phyloP scores from a whole-genome alignment of 164 flowering plant species.

The Pachysandra terminalis region DNA sequence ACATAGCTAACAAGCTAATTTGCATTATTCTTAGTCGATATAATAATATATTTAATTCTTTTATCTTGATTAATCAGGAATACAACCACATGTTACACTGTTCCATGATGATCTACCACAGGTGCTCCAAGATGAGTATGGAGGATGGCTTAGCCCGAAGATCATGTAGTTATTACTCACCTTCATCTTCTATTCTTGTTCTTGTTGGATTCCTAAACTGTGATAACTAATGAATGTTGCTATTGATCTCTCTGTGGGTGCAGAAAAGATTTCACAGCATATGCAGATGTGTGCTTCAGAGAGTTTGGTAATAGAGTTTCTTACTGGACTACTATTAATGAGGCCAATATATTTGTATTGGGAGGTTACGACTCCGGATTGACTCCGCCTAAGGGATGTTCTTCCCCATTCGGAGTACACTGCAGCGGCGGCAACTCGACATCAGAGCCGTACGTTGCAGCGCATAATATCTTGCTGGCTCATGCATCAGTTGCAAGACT shows the following conservation, averaged over 20 bases:
- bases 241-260: conserved; percentile 12
- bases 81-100: conserved; percentile 30
- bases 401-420: neutral
- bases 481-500: conserved; percentile 18
- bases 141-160: conserved; percentile 29
- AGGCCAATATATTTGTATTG: conserved; percentile 10
- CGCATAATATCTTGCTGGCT: conserved; percentile 15
- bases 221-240: neutral
- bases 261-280: conserved; percentile 23
- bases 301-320: conserved; percentile 25
- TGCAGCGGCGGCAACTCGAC: conserved; percentile 19
- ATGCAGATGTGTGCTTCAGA: conserved; percentile 26
- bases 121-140: conserved; percentile 32
- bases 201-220: neutral
- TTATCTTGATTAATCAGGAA: no score
- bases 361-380: conserved; percentile 6
- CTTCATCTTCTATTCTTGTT: neutral
- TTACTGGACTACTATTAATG: conserved; percentile 24
- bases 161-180: conserved; percentile 21
- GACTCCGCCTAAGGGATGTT: conserved; percentile 18
- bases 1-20: no score
- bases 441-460: conserved; percentile 11
- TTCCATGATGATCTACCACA: conserved; percentile 30
- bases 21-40: no score
- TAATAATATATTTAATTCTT: no score